Evolutionary conservation across 352 stramenopile genomes (phyloP).

Genomic region (Globisporangium radiosum): DNA sequence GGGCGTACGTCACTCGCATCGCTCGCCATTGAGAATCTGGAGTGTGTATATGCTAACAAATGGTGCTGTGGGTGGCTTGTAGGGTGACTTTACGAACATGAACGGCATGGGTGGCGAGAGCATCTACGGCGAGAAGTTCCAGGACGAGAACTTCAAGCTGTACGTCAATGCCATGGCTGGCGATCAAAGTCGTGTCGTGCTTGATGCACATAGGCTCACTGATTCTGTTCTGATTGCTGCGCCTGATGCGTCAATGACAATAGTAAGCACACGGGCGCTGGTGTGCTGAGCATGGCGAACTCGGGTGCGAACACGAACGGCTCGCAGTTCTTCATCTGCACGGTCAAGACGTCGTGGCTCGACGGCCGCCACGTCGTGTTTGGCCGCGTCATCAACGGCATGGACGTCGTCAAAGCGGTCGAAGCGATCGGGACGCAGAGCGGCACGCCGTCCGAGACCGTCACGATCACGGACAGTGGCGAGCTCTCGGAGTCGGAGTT

Average conservation of each 20-base stretch:
- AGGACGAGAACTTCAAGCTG: constrained; percentile 94
- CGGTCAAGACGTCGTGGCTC: constrained; percentile 88
- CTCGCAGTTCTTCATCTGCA: constrained; percentile 98
- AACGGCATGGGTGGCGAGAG: constrained; percentile 93
- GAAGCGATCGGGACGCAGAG: constrained; percentile 91
- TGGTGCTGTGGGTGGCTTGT: no score
- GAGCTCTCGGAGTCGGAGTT: constrained; percentile 72
- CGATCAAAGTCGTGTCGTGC: no score
- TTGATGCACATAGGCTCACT: no score
- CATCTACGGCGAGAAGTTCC: constrained; percentile 93
- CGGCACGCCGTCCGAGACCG: constrained; percentile 79
- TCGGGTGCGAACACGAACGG: constrained; percentile 89
- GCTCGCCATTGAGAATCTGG: background rate
- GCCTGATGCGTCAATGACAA: no score
- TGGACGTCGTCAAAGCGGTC: constrained; percentile 96
- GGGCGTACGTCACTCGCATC: constrained; percentile 26
- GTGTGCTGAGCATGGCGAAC: constrained; percentile 83
- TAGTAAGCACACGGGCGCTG: constrained; percentile 64
- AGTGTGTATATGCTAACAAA: background rate
- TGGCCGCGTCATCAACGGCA: constrained; percentile 92
- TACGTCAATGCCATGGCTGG: no score
- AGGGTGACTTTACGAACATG: no score
- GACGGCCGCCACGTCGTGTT: constrained; percentile 88
- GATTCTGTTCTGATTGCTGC: no score
- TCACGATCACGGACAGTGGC: constrained; percentile 93